Base-by-base conservation (phyloP, 1,284 basidiomycete genomes). In the Microbotryum lychnidis-dioicae region DNA sequence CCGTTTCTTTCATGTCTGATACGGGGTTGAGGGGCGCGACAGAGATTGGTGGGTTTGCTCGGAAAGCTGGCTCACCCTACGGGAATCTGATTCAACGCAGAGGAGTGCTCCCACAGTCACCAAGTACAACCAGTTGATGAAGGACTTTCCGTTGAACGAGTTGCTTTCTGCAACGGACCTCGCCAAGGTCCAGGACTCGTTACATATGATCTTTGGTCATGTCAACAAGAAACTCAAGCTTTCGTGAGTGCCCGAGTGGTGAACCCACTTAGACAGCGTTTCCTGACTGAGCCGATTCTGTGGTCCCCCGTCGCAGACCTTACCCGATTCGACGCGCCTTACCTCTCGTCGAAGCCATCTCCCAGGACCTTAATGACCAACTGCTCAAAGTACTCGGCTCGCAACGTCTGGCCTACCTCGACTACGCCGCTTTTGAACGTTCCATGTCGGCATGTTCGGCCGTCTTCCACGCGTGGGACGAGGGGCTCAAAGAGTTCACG, bases 101-200 rank as follows among this genome's bases (percentile, higher is more conserved):
- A 3, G 21, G 2, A 9, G n/a, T 1, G 2, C 3, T 7, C n/a
- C 23, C 52, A 4, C 66, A 89, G 92, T 94, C 3, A 90, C 92
- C 80, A 94, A 94, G 76, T 94, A 97, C 80, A 97, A 98, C 73
- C 85, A 89, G 67, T 82, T 98, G 63, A 97, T 98, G 94, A 96
- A 94, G 76, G 96, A 99, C 73, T 97, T 98, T 72, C 96, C 96
- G 0, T 79, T 98, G 48, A 94, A 97, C 73, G 93, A 97, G 74
- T 84, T 98, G 18, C 82, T 98, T 21, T 90, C 93, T 4, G 91
- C 96, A 0, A 96, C 93, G 1, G 93, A 97, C 74, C 83, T 98
- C 4, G 87, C 90, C 73, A 97, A 93, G 79, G 87, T 96, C 48
- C 85, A 92, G 73, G 91, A 96, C 73, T 85, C 90, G 0, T 80